Conservation (phyloP, 192 early-diverging fungal species). For the Borealophlyctis nickersoniae region DNA sequence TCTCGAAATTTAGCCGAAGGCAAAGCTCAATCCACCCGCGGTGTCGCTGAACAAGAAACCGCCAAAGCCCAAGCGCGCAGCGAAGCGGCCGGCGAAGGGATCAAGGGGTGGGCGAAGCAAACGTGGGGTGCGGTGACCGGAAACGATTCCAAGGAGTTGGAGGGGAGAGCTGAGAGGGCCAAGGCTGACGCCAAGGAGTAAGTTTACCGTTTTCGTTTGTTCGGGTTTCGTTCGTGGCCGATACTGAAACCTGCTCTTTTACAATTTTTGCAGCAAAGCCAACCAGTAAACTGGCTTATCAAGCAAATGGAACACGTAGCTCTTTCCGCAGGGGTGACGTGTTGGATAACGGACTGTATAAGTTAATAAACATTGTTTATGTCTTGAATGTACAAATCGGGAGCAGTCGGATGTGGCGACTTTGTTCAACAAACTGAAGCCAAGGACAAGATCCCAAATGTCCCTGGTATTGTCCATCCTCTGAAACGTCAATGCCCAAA, state of each 20-base stretch:
- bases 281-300: constrained; percentile 21
- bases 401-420: no score
- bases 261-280: not conserved
- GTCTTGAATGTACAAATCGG: no score
- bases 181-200: constrained; percentile 27
- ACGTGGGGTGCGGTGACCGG: constrained; percentile 23
- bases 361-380: no score
- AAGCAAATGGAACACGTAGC: no score
- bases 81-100: constrained; percentile 19
- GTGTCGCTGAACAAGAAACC: constrained; percentile 15
- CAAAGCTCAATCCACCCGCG: constrained; percentile 16
- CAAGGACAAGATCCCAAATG: no score
- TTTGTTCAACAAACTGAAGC: no score
- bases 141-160: constrained; percentile 21
- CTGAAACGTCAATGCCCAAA: no score
- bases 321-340: no score
- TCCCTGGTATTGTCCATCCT: no score
- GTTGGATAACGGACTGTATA: no score
- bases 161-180: constrained; percentile 18
- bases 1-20: constrained; percentile 20
- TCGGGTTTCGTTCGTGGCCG: not conserved
- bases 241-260: not conserved
- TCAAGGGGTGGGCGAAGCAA: constrained; percentile 23
- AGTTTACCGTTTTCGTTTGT: not conserved
- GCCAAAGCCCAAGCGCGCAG: constrained; percentile 14